A percentile compares a stretch with the other conserved stretches of the same genome.
Conservation (phyloP, 169 alveolate genomes). For the Theileria sp. region DNA sequence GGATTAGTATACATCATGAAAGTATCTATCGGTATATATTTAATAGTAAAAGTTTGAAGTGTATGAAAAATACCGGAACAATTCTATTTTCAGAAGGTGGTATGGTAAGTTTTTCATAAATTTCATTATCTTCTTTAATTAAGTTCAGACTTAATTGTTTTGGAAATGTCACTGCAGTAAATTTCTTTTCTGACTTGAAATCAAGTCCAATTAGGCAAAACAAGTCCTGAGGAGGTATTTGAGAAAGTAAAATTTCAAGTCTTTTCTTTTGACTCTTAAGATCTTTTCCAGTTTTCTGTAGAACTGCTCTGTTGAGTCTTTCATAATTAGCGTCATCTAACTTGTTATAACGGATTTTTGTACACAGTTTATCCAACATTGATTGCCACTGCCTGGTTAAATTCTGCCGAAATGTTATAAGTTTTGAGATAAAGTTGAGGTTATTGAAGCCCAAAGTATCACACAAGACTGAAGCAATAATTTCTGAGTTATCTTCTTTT, state of each 20-base stretch:
- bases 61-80: constrained; percentile 23
- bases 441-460: constrained; percentile 47
- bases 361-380: constrained; percentile 16
- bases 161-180: not conserved
- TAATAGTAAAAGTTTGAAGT: not conserved
- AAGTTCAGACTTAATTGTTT: constrained; percentile 15
- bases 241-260: not conserved
- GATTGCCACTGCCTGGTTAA: constrained; percentile 46
- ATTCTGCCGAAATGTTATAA: constrained; percentile 40
- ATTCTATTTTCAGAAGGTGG: constrained; percentile 33
- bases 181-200: not conserved
- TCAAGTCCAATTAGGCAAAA: not conserved
- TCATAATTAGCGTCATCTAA: not conserved
- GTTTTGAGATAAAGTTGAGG: constrained; percentile 39
- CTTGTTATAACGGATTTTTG: constrained; percentile 12
- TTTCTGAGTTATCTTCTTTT: constrained; percentile 18
- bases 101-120: constrained; percentile 33
- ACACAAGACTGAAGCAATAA: constrained; percentile 32
- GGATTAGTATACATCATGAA: no score
- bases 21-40: no score
- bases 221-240: constrained; percentile 53
- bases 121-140: constrained; percentile 38
- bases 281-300: constrained; percentile 38
- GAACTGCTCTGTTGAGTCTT: constrained; percentile 22
- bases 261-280: constrained; percentile 18